Conservation (phyloP, 495 filamentous ascomycete species). For the Talaromyces borbonicus region DNA sequence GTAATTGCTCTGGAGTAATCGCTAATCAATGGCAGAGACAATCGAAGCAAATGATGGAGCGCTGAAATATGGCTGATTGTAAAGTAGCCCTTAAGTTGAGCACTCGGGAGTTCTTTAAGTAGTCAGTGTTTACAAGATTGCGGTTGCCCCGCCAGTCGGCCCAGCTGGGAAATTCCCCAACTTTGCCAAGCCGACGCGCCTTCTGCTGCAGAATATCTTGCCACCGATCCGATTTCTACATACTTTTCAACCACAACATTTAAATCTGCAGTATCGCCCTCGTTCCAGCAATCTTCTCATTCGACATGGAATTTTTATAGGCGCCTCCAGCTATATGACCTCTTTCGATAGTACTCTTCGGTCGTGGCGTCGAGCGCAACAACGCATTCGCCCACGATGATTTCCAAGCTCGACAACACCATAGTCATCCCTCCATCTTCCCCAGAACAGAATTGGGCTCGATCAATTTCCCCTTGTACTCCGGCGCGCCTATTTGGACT, state of each 20-base stretch:
- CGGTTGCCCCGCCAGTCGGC: conserved; percentile 29
- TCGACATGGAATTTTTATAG: background rate
- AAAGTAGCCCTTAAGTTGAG: background rate
- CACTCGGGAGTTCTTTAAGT: background rate
- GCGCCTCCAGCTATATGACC: background rate
- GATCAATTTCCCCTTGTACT: conserved; percentile 10
- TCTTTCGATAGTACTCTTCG: background rate
- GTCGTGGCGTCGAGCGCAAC: background rate
- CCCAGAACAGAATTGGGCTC: conserved; percentile 18
- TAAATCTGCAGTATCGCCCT: no score
- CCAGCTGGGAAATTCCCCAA: conserved; percentile 25
- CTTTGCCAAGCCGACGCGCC: conserved; percentile 37
- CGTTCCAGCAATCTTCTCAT: background rate
- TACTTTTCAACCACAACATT: background rate
- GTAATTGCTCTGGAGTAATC: no score
- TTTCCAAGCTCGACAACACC: background rate
- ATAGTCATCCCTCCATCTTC: conserved; percentile 21
- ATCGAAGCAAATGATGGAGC: background rate
- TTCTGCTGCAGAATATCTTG: background rate
- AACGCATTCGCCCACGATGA: background rate
- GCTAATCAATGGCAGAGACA: no score
- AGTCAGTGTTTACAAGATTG: background rate
- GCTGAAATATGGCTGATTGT: background rate
- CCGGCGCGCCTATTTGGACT: conserved; percentile 9
- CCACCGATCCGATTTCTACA: background rate